These are phyloP conservation scores for Asterophora lycoperdoides DNA, from an alignment of 768 basidiomycete genomes.

Conservation along the genomic window DNA sequence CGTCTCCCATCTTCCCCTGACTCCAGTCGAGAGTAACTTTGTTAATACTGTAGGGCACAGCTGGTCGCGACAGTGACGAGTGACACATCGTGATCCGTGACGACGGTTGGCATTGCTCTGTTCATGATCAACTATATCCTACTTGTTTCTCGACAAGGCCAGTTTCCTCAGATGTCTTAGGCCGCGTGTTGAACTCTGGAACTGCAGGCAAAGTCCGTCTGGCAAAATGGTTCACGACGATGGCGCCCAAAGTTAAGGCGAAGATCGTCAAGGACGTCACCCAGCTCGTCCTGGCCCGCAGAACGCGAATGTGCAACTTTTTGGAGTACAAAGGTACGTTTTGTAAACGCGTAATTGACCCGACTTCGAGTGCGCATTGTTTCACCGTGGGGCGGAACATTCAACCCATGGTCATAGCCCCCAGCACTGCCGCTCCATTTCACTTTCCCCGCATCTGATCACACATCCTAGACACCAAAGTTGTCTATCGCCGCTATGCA, in stretches of 20 bases:
- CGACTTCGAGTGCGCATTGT: neutral
- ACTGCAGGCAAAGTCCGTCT: conserved; percentile 87
- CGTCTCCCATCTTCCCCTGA: no score
- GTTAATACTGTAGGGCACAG: no score
- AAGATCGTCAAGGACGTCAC: conserved; percentile 99
- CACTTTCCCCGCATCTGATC: conserved; percentile 7
- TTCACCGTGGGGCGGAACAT: neutral
- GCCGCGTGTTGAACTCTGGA: conserved; percentile 5
- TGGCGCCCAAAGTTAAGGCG: conserved; percentile 83
- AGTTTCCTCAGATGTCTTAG: conserved; percentile 20
- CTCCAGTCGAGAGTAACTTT: no score
- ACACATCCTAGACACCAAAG: conserved; percentile 66
- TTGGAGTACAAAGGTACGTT: conserved; percentile 93
- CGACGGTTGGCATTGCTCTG: neutral
- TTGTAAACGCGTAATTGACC: neutral
- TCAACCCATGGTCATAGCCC: neutral
- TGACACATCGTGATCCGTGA: conserved; percentile 10
- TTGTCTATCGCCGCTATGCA: conserved; percentile 94
- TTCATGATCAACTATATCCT: conserved; percentile 95
- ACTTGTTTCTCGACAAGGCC: conserved; percentile 94
- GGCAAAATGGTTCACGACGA: conserved; percentile 97
- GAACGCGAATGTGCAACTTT: conserved; percentile 98
- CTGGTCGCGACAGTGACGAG: conserved; percentile 1
- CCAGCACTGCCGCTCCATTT: conserved; percentile 2
- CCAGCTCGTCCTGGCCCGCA: conserved; percentile 89